Percentiles rank a stretch among this genome's conserved stretches.
Conservation (phyloP, 768 basidiomycete species). For the Chlorophyllum brunneum region DNA sequence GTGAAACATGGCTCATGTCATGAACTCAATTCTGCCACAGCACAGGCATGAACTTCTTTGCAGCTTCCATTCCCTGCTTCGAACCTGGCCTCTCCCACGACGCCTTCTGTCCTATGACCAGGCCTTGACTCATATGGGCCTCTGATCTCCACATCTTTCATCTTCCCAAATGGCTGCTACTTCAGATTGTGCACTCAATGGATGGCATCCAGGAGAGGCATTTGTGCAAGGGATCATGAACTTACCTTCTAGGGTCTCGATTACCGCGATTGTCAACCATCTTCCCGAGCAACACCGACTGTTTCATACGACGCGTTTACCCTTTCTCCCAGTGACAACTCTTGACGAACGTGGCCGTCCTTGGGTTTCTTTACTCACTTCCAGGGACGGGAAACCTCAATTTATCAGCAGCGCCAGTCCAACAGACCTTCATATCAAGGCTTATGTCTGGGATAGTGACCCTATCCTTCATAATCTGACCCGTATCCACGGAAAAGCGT, state of each 20-base stretch:
- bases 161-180: background rate
- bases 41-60: too few species aligned
- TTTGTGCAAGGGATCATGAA: constrained; percentile 45
- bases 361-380: constrained; percentile 55
- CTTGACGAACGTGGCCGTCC: constrained; percentile 49
- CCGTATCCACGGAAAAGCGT: constrained; percentile 11
- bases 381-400: constrained; percentile 38
- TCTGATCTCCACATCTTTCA: background rate
- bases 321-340: constrained; percentile 55
- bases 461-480: constrained; percentile 40
- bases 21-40: too few species aligned
- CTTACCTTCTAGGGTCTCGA: constrained; percentile 3
- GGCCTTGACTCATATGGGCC: background rate
- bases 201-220: constrained; percentile 52
- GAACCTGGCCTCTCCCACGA: too few species aligned
- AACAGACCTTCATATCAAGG: constrained; percentile 34
- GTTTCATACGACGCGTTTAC: constrained; percentile 45
- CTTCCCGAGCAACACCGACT: constrained; percentile 42
- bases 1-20: too few species aligned
- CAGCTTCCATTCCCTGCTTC: too few species aligned
- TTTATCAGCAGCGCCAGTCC: constrained; percentile 31
- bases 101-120: background rate
- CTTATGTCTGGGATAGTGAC: constrained; percentile 51
- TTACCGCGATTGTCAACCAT: constrained; percentile 23
- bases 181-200: constrained; percentile 24